A percentile compares a stretch with the other conserved stretches of the same genome.
phyloP scores from a whole-genome alignment of 2,329 filamentous ascomycete species.

The Cladosporium colombiae region DNA sequence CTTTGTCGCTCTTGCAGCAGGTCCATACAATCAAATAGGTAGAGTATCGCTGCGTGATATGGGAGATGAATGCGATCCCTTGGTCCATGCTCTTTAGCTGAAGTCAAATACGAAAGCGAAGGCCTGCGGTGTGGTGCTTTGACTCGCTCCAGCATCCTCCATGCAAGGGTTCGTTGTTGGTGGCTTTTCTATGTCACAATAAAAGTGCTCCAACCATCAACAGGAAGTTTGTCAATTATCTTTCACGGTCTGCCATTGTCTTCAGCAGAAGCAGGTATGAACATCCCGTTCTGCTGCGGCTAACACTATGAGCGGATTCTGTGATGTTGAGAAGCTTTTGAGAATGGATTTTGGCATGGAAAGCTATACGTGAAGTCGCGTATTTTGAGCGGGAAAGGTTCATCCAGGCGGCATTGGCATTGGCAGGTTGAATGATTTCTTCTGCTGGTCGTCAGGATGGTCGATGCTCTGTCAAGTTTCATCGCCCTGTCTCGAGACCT shows the following conservation, averaged over 20 bases:
- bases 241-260: neutral
- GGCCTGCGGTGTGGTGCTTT: neutral
- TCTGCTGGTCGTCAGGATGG: neutral
- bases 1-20: neutral
- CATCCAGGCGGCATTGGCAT: neutral
- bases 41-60: neutral
- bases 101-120: neutral
- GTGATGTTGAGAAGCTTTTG: neutral
- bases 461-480: neutral
- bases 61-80: neutral
- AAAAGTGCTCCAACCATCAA: too few species aligned
- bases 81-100: neutral
- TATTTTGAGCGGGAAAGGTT: too few species aligned
- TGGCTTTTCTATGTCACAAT: too few species aligned
- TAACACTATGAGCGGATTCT: neutral
- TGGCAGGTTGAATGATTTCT: neutral
- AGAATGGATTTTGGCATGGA: neutral
- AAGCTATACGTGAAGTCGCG: neutral
- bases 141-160: neutral
- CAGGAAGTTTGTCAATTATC: neutral
- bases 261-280: neutral
- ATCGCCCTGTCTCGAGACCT: neutral
- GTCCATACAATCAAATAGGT: neutral
- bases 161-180: neutral
- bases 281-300: neutral